Percentiles rank a stretch among this genome's conserved stretches.
Evolutionary conservation across 148 eudicot species (phyloP).

Genomic region (Tetragonia tetragonoides): DNA sequence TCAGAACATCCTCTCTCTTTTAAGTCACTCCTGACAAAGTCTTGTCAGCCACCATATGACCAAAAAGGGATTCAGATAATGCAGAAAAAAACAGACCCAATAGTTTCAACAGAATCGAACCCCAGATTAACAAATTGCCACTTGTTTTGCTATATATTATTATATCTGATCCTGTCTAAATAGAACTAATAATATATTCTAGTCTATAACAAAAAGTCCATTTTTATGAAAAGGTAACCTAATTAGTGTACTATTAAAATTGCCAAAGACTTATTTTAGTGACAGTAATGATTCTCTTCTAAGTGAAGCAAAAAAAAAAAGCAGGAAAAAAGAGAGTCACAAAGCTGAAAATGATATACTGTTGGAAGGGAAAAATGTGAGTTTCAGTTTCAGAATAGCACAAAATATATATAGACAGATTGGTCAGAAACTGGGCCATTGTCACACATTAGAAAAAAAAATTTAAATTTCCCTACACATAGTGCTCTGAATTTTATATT

Average conservation of each 20-base stretch:
- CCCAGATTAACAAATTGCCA: slow-evolving; percentile 1
- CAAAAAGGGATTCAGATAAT: not conserved
- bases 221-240: not conserved
- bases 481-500: slow-evolving; percentile 31
- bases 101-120: too few species aligned
- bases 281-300: slow-evolving; percentile 10
- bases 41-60: slow-evolving; percentile 21
- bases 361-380: not conserved
- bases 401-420: slow-evolving; percentile 9
- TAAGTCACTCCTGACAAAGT: slow-evolving; percentile 11
- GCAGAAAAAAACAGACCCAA: slow-evolving; percentile 1
- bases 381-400: not conserved
- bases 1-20: not conserved
- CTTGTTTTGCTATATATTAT: not conserved
- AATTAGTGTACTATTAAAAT: slow-evolving; percentile 1
- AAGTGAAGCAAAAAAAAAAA: not conserved
- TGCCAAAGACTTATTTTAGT: not conserved
- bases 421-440: slow-evolving; percentile 22
- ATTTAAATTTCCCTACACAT: not conserved
- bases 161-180: not conserved
- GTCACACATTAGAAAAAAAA: slow-evolving; percentile 11
- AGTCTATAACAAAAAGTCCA: not conserved
- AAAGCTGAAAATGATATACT: not conserved
- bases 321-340: not conserved
- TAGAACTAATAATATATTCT: not conserved